These are phyloP conservation scores for Sphenostylis stenocarpa DNA, from an alignment of 306 rosid species.

Conservation along the genomic window DNA sequence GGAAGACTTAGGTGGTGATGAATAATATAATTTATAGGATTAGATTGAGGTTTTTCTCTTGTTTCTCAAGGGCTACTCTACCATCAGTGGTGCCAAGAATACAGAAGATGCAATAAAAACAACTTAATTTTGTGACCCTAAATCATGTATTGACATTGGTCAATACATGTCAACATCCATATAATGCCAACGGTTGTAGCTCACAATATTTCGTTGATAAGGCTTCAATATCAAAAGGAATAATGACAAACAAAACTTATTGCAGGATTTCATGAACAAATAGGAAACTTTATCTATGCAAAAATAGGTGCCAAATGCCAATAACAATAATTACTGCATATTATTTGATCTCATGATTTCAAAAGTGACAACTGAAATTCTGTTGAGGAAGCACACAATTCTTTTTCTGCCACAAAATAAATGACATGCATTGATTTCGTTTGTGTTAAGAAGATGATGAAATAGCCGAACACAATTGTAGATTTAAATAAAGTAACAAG, in stretches of 20 bases:
- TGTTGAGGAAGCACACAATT: not conserved
- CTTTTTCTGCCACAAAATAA: not conserved
- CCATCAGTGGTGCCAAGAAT: not conserved
- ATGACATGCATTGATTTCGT: not conserved
- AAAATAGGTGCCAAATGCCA: not conserved
- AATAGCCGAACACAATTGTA: not conserved
- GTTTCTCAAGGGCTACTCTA: not conserved
- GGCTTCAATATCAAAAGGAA: not conserved
- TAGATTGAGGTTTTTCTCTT: not conserved
- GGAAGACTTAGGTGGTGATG: not conserved
- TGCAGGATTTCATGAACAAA: not conserved
- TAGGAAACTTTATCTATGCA: not conserved
- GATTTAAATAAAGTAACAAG: conserved; percentile 8
- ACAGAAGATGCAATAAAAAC: not conserved
- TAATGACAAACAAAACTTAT: not conserved
- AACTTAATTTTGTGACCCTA: not conserved
- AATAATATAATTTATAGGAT: not conserved
- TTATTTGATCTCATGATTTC: not conserved
- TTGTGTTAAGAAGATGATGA: not conserved
- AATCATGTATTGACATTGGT: not conserved
- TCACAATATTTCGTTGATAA: not conserved
- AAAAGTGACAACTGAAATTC: not conserved
- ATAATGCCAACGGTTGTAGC: not conserved
- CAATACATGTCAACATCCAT: not conserved
- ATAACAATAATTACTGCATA: not conserved